Evolutionary conservation across 768 basidiomycete genomes (phyloP).

Genomic region (Botryobasidium botryosum): DNA sequence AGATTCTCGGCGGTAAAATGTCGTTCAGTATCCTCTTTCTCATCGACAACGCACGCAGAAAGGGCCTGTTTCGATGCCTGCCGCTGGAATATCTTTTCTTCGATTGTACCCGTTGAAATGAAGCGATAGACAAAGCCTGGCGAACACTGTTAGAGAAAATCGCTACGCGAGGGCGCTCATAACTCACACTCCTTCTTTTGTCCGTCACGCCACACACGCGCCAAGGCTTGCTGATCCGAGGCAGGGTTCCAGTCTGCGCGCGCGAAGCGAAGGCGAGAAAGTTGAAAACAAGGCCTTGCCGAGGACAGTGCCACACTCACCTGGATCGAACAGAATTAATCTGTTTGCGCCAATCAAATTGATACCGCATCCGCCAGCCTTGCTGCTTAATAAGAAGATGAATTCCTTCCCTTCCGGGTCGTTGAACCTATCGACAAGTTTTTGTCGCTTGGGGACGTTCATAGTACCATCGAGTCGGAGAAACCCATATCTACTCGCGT

Average conservation of each 20-base stretch:
- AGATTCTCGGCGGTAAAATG: conserved; percentile 87
- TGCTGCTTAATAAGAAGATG: conserved; percentile 83
- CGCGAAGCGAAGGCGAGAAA: not conserved
- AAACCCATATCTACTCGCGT: conserved; percentile 51
- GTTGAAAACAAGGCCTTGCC: conserved; percentile 1
- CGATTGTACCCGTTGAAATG: conserved; percentile 91
- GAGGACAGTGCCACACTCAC: conserved; percentile 21
- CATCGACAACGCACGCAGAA: conserved; percentile 95
- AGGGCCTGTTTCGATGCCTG: conserved; percentile 93
- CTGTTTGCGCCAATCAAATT: conserved; percentile 94
- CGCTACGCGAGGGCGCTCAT: conserved; percentile 3
- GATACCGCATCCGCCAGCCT: conserved; percentile 93
- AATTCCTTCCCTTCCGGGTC: conserved; percentile 87
- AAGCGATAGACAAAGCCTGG: conserved; percentile 96
- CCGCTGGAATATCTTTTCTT: conserved; percentile 97
- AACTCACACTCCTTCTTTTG: conserved; percentile 99
- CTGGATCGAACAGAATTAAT: conserved; percentile 89
- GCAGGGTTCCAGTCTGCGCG: conserved; percentile 92
- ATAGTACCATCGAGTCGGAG: conserved; percentile 93
- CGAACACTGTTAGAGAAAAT: not conserved
- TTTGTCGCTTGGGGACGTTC: conserved; percentile 81
- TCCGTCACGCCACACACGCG: conserved; percentile 98
- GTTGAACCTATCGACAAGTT: conserved; percentile 93
- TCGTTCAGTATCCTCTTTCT: conserved; percentile 86
- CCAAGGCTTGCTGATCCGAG: conserved; percentile 93